Evolutionary conservation across 1,139 yeast genomes (phyloP), one percentile per base, ranked within the genome.

Genomic region (Arxiozyma bovina): DNA sequence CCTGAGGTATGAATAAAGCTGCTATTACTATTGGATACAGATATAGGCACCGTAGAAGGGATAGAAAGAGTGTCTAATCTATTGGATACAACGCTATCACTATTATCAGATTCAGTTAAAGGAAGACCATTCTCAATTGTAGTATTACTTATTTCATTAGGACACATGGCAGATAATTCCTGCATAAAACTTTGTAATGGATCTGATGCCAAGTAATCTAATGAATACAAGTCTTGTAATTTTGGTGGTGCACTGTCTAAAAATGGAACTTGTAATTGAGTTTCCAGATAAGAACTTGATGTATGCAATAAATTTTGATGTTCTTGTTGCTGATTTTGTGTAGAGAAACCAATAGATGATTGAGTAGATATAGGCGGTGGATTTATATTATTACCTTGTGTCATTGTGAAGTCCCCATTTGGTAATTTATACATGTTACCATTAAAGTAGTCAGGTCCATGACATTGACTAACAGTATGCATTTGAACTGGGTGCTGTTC

Each of bases 181-280:
- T 62, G 63, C 60, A 64, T 60, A 21, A 64, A 58, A 42, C 60
- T 54, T 50, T 62, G 65, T 48, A 64, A 55, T 3, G 67, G 67
- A 43, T 63, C 67, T 15, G 57, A 57, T 17, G 56, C 61, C 20
- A 61, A 48, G 45, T 58, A 59, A 46, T 62, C 64, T 5, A 61
- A 53, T 20, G 64, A 59, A 42, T 61, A 63, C 11, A 63, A 46
- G 48, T 61, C 63, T 21, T 58, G 60, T 53, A 57, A 55, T 45
- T 48, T 48, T 23, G 54, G 40, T 1, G 45, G 42, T 1, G 12
- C 34, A 38, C 41, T 47, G 9, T 52, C 51, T 6, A 42, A 15
- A 21, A 22, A 43, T 17, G 45, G 45, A 9, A 34, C 34, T 30
- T 42, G 45, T 22, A 43, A 43, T 15, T 48, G 45, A 9, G 40